Percentiles rank a stretch among this genome's conserved stretches.
phyloP scores from a whole-genome alignment of 2,329 filamentous ascomycete genomes.

The Claviceps capensis region DNA sequence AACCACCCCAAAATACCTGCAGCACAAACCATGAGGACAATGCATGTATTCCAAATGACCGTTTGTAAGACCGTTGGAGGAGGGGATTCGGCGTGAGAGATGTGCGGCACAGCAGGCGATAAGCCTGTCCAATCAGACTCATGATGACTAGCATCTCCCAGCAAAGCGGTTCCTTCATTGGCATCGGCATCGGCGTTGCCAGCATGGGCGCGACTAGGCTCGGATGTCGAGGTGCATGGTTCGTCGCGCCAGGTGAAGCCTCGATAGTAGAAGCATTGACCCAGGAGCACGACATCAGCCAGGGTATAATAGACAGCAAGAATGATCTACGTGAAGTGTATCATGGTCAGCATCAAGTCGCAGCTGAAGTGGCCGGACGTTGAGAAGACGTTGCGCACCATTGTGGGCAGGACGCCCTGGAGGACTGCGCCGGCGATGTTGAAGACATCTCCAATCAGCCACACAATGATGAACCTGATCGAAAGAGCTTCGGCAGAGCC shows the following conservation, averaged over 20 bases:
- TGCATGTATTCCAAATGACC: conserved; percentile 58
- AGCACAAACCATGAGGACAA: conserved; percentile 67
- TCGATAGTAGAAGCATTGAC: conserved; percentile 91
- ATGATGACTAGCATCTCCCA: conserved; percentile 28
- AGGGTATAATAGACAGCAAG: conserved; percentile 90
- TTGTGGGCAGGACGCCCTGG: conserved; percentile 85
- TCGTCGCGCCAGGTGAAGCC: conserved; percentile 59
- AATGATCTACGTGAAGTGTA: conserved; percentile 43
- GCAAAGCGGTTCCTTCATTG: conserved; percentile 39
- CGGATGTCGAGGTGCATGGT: conserved; percentile 25
- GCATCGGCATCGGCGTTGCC: conserved; percentile 19
- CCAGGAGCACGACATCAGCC: conserved; percentile 75
- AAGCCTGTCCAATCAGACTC: conserved; percentile 48
- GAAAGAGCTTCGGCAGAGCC: conserved; percentile 78
- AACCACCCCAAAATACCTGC: conserved; percentile 83
- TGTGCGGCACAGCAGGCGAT: conserved; percentile 71
- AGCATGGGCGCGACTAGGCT: conserved; percentile 19
- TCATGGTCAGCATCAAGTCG: background rate
- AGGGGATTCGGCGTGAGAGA: conserved; percentile 33
- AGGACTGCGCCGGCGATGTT: conserved; percentile 88
- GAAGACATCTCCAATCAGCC: conserved; percentile 90
- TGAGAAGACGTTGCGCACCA: conserved; percentile 36
- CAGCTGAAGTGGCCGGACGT: background rate
- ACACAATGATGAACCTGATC: conserved; percentile 82
- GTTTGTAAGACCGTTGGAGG: conserved; percentile 40